Conservation (phyloP, 192 early-diverging fungal genomes). For the Coemansia sp. region DNA sequence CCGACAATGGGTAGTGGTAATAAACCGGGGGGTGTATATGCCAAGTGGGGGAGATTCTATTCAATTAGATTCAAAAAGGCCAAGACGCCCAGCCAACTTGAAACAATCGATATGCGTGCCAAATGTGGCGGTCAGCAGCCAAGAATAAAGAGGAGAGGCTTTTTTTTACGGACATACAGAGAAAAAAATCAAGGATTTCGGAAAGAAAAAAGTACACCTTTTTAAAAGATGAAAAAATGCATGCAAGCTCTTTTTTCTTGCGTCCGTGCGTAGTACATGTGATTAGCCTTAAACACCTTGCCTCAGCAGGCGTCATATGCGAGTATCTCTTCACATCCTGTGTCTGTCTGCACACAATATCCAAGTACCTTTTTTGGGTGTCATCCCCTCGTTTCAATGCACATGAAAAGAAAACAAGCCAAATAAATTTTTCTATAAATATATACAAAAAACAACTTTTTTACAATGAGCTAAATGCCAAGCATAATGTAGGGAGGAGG, state of each 20-base stretch:
- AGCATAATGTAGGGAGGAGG: background rate
- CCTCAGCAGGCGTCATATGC: no score
- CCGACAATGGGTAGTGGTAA: background rate
- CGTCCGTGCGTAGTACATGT: background rate
- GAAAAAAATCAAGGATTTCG: background rate
- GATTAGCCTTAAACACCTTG: no score
- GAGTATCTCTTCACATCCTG: no score
- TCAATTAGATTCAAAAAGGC: background rate
- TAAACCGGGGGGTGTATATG: background rate
- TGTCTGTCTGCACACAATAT: background rate
- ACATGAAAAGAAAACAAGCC: background rate
- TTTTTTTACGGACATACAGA: background rate
- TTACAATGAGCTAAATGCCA: background rate
- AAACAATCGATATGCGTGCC: slow-evolving; percentile 1
- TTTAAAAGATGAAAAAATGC: background rate
- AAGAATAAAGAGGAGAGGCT: background rate
- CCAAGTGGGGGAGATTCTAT: background rate
- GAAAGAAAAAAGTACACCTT: background rate
- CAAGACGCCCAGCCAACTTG: slow-evolving; percentile 2
- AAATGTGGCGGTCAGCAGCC: slow-evolving; percentile 4
- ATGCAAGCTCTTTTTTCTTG: background rate
- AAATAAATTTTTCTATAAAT: background rate
- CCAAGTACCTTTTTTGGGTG: background rate
- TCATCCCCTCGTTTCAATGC: background rate
- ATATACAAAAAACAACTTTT: background rate